Evolutionary conservation across 2,329 filamentous ascomycete species (phyloP), one percentile per base, ranked within the genome.

Genomic region (Colletotrichum somersetense): DNA sequence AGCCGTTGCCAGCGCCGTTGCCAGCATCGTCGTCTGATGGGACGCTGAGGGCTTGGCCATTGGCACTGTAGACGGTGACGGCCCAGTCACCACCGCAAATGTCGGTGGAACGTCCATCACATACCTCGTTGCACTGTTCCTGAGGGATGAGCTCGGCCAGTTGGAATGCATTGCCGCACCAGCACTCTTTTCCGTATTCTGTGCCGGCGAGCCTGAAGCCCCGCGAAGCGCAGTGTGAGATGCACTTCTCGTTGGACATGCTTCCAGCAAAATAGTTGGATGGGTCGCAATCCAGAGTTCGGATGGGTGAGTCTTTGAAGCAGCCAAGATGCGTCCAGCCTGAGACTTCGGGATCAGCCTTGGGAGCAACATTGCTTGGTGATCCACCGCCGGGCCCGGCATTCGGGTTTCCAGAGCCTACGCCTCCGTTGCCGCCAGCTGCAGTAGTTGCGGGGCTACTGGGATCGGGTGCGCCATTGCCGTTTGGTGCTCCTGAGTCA

Each of bases 151-250:
- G 71, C 23, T 55, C 52, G 14, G 73, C 73, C 26, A 68, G 30
- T 23, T 73, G 67, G 64, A 74, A 74, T 7, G 62, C 62, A 55
- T 75, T 74, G 44, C 82, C 85, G 73, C 87, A 90, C 81, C 84
- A 89, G 77, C 88, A 89, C 75, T 89, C 85, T 26, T 78, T 77
- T 10, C 80, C 81, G 73, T 85, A 85, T 76, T 89, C 86, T 0
- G 87, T 80, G 7, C 87, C 87, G 6, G 87, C 86, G 71, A 85
- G 83, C 2, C 74, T 72, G 74, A 82, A 85, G 5, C 82, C 82
- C 14, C 79, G 78, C 18, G 74, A 75, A 4, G 76, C 76, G 78
- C 88, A 90, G 77, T 83, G 85, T 23, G 81, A 77, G 58, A 87
- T 79, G 74, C 88, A 90, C 59, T 77, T 81, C 67, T 83, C 80